Conservation (phyloP, 805 yeast species). For the Cyberlindnera americana region DNA sequence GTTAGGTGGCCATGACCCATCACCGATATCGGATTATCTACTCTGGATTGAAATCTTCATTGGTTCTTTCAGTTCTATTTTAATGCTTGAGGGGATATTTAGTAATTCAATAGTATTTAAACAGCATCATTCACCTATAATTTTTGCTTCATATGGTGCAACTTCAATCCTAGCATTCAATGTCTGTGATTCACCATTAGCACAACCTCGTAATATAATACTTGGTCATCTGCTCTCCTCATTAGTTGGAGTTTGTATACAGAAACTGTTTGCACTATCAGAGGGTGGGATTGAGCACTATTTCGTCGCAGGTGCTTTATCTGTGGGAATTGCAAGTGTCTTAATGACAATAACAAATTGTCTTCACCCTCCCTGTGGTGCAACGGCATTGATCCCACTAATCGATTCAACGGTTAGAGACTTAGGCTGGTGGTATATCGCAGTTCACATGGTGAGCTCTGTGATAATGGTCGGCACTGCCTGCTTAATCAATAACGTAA, state of each 20-base stretch:
- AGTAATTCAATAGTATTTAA: conserved; percentile 34
- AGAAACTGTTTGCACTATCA: conserved; percentile 48
- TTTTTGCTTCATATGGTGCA: conserved; percentile 57
- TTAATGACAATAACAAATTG: conserved; percentile 50
- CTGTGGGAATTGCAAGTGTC: conserved; percentile 51
- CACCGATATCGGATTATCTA: conserved; percentile 31
- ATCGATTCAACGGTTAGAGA: conserved; percentile 40
- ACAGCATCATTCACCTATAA: conserved; percentile 38
- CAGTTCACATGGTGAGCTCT: conserved; percentile 47
- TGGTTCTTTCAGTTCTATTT: conserved; percentile 42
- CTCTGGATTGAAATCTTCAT: conserved; percentile 44
- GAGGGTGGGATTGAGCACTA: conserved; percentile 40
- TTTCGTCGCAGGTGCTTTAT: conserved; percentile 55
- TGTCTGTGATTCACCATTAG: conserved; percentile 48
- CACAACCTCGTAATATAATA: conserved; percentile 59
- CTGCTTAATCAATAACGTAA: conserved; percentile 47
- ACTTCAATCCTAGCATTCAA: conserved; percentile 57
- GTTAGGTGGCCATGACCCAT: conserved; percentile 34
- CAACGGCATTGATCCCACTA: conserved; percentile 57
- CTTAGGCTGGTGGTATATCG: conserved; percentile 65
- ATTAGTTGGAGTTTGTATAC: conserved; percentile 48
- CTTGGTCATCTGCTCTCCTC: conserved; percentile 54
- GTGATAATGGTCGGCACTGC: conserved; percentile 47
- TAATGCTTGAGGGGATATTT: conserved; percentile 44
- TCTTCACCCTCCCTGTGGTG: conserved; percentile 72